Evolutionary conservation across 305 asterid species (phyloP), one percentile per base, ranked within the genome.

Genomic region (Fraxinus floribunda): DNA sequence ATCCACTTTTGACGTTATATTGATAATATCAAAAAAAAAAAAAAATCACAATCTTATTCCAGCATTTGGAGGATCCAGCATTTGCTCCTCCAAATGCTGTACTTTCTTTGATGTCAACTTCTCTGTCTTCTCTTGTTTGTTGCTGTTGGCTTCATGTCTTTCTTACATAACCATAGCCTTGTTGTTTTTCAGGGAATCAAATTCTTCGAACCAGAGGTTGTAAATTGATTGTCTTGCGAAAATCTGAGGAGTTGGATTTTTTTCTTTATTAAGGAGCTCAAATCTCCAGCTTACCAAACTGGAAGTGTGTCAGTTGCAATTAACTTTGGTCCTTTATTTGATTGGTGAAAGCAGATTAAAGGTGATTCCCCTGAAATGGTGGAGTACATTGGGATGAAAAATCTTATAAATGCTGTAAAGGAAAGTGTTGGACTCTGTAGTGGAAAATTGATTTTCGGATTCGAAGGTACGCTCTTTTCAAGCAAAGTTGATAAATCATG

Each of bases 171-270:
- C 60, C 22, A 62, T 85, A 18, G 71, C 66, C n/a, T 35, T 83
- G 30, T 30, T 49, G 44, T 85, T 87, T 62, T 72, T 75, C 94
- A 95, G 98, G 98, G 98, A 87, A 90, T 95, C 92, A 95, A 92
- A 89, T 95, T 95, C 89, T 95, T 95, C 80, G 97, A 95, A 86
- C 98, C 98, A 10, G 98, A 95, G 98, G 98, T 93, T 82, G 83
- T 89, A 86, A 81, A 78, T 82, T 78, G 77, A 80, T 83, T 85
- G 79, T 86, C 81, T 76, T 77, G 70, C 74, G 16, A 68, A 66
- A 29, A 68, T 87, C 77, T 88, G 49, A 79, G 29, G 30, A 78
- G 82, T 86, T 36, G 71, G 77, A 75, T 83, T 49, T 82, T 20
- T 79, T 80, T 85, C 87, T 64, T 74, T 80, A 55, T 76, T 60